These are phyloP conservation scores for Metschnikowia peoriensis DNA, from an alignment of 805 yeast species.

Conservation along the genomic window DNA sequence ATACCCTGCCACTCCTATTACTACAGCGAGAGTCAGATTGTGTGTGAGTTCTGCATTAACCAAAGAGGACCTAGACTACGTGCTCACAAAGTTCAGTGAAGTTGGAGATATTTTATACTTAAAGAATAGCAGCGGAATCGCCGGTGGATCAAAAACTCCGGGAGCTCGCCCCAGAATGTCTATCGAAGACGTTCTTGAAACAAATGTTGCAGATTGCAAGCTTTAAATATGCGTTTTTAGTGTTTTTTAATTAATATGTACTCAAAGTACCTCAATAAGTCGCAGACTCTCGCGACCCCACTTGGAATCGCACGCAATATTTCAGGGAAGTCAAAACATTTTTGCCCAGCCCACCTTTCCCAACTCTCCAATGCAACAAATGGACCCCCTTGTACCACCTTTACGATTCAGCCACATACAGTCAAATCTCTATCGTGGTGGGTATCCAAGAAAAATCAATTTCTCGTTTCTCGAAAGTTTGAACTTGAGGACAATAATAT, in stretches of 20 bases:
- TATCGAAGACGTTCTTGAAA: constrained; percentile 70
- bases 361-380: constrained; percentile 2
- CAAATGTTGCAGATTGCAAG: constrained; percentile 66
- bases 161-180: constrained; percentile 71
- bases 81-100: constrained; percentile 67
- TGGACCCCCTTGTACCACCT: constrained; percentile 59
- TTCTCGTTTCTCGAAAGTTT: constrained; percentile 64
- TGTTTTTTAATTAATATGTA: neutral
- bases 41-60: constrained; percentile 92
- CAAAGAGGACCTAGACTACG: constrained; percentile 86
- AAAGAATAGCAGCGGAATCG: constrained; percentile 74
- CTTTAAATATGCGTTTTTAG: constrained; percentile 9
- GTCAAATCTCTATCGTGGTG: constrained; percentile 73
- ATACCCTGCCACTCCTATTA: constrained; percentile 95
- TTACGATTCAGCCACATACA: constrained; percentile 72
- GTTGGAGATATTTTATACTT: constrained; percentile 75
- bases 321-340: neutral
- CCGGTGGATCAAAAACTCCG: constrained; percentile 61
- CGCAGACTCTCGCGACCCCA: neutral
- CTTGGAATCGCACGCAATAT: neutral
- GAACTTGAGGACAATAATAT: constrained; percentile 66
- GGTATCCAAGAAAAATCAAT: constrained; percentile 79
- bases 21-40: constrained; percentile 85
- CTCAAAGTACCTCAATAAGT: neutral
- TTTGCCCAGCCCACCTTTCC: neutral